These are phyloP conservation scores for Crithidia mellificae DNA, from an alignment of 208 protist species.

Conservation along the genomic window DNA sequence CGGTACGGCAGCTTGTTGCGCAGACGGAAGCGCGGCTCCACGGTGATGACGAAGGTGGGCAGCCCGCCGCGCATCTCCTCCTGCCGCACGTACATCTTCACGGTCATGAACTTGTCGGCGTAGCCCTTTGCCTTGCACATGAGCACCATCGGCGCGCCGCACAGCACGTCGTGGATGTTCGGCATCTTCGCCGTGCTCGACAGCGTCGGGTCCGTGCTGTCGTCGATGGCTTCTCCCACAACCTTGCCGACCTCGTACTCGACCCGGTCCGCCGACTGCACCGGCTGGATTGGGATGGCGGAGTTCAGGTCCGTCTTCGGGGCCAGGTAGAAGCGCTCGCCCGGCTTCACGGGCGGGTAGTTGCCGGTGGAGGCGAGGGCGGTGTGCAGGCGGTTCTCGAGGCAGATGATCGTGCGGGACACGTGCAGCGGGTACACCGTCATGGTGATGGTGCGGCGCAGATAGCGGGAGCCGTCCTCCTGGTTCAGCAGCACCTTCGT, in stretches of 20 bases:
- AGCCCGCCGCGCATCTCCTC: conserved; percentile 68
- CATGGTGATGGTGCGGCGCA: conserved; percentile 61
- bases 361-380: conserved; percentile 32
- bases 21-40: conserved; percentile 66
- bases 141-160: conserved; percentile 37
- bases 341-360: conserved; percentile 38
- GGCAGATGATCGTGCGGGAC: conserved; percentile 66
- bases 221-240: conserved; percentile 16
- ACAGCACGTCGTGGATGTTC: conserved; percentile 50
- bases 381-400: conserved; percentile 70
- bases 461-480: conserved; percentile 36
- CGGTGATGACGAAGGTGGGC: conserved; percentile 62
- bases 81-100: conserved; percentile 49
- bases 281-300: conserved; percentile 54
- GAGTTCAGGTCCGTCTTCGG: conserved; percentile 43
- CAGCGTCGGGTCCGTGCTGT: not conserved
- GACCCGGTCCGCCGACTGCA: conserved; percentile 25
- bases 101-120: conserved; percentile 15
- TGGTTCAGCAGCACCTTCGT: conserved; percentile 45
- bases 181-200: conserved; percentile 9
- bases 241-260: conserved; percentile 22
- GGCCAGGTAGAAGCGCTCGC: conserved; percentile 62
- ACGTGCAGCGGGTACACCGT: conserved; percentile 69
- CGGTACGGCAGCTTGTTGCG: conserved; percentile 77
- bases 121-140: conserved; percentile 23